Evolutionary conservation across 768 basidiomycete species (phyloP).

Genomic region (Botryobasidium botryosum): DNA sequence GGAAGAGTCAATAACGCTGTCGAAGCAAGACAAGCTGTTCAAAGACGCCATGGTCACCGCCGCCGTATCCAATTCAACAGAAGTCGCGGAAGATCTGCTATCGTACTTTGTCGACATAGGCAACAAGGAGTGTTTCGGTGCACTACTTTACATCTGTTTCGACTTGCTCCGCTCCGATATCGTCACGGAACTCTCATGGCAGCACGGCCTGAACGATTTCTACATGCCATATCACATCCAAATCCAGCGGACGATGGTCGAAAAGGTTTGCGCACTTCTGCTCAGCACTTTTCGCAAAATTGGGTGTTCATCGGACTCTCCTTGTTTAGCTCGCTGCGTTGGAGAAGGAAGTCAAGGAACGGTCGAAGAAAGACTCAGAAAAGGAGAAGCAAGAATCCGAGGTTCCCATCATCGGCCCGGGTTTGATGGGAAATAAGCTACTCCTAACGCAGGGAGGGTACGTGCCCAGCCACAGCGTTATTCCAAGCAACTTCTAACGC

Average conservation of each 20-base stretch:
- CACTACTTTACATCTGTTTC: conserved; percentile 79
- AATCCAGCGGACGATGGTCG: conserved; percentile 58
- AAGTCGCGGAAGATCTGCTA: conserved; percentile 87
- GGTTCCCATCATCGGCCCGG: conserved; percentile 77
- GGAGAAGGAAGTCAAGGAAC: conserved; percentile 81
- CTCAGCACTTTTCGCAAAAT: background rate
- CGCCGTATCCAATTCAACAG: conserved; percentile 62
- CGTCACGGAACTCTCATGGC: conserved; percentile 92
- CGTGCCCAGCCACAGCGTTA: too few species aligned
- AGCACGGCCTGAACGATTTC: conserved; percentile 89
- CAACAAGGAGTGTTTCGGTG: conserved; percentile 95
- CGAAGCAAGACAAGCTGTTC: conserved; percentile 93
- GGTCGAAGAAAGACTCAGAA: conserved; percentile 66
- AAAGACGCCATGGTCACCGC: conserved; percentile 94
- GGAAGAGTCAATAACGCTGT: conserved; percentile 91
- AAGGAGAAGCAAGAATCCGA: conserved; percentile 84
- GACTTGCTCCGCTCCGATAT: conserved; percentile 87
- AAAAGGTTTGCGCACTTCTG: conserved; percentile 57
- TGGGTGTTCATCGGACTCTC: background rate
- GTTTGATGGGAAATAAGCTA: conserved; percentile 39
- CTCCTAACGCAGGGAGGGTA: conserved; percentile 62
- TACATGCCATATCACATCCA: conserved; percentile 95
- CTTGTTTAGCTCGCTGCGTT: conserved; percentile 43
- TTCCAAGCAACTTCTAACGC: too few species aligned
- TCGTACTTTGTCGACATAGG: conserved; percentile 97